Evolutionary conservation across 495 filamentous ascomycete species (phyloP), one percentile per base, ranked within the genome.

Genomic region (Cryomyces antarcticus): DNA sequence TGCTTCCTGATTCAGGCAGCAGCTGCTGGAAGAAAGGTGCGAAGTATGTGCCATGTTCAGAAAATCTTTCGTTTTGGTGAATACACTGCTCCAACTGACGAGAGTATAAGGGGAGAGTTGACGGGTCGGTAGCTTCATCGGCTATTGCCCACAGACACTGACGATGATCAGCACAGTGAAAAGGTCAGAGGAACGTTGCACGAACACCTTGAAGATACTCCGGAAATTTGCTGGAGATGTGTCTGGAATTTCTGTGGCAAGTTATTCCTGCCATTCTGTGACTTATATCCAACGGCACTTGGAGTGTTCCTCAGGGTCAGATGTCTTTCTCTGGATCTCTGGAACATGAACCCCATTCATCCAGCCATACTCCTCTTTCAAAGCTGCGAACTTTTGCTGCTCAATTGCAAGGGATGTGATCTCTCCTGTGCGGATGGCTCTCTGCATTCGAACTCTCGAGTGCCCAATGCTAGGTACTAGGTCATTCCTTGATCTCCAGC

Each of bases 11-110:
- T 31, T 40, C 38, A 27, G 44, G 35, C 10, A 39, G 35, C 0
- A 62, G 49, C n/a, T 40, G 30, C 37, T 57, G 53, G 31, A 51
- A 52, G 51, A 62, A 62, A 2, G 60, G 60, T 28, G 54, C 46
- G 45, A 62, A 62, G 44, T 57, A 56, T 41, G 53, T 52, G 7
- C 60, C 60, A 45, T 62, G 60, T 45, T 62, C 61, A 0, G 59
- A 62, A 41, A 60, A 62, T 4, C 60, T 46, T 37, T 60, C 57
- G 17, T 62, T 46, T 31, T 50, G 51, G 24, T 53, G 46, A n/a
- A 61, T 47, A 27, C 43, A 51, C 33, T 55, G 43, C 31, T 53
- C 56, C 9, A 59, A 38, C 41, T 55, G 52, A 31, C 51, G 47
- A 12, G 57, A 45, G 9, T 47, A 42, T 9, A 24, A n/a, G 4